These are phyloP conservation scores for Ramaria sp. DNA, from an alignment of 768 basidiomycete species.

Conservation along the genomic window DNA sequence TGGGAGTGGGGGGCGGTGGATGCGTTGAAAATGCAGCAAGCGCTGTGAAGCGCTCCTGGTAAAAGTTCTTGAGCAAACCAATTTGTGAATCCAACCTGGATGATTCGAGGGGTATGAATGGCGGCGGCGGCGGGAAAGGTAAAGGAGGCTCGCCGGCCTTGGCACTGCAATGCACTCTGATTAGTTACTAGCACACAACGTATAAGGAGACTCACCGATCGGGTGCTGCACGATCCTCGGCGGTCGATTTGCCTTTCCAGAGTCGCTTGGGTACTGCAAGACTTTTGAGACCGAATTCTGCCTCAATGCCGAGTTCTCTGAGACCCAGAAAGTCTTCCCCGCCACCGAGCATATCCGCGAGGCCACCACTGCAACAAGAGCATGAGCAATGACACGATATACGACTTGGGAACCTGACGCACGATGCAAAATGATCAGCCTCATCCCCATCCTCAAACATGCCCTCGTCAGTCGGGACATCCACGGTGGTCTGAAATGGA, in stretches of 20 bases:
- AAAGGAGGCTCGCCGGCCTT: slow-evolving; percentile 49
- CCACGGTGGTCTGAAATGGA: slow-evolving; percentile 30
- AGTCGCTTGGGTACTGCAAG: slow-evolving; percentile 71
- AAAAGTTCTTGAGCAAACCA: slow-evolving; percentile 73
- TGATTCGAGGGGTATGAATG: slow-evolving; percentile 63
- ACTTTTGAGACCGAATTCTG: slow-evolving; percentile 69
- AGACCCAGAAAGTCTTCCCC: slow-evolving; percentile 90
- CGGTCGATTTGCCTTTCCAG: slow-evolving; percentile 51
- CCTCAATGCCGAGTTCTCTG: slow-evolving; percentile 77
- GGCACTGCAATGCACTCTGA: not conserved
- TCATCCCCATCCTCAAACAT: slow-evolving; percentile 57
- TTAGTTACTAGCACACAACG: not conserved
- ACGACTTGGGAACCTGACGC: slow-evolving; percentile 14
- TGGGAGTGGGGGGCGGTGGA: not conserved
- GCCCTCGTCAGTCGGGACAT: slow-evolving; percentile 49
- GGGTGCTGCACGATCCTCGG: slow-evolving; percentile 10
- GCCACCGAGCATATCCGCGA: slow-evolving; percentile 63
- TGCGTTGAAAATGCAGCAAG: slow-evolving; percentile 23
- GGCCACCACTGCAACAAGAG: slow-evolving; percentile 52
- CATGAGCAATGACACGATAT: not conserved
- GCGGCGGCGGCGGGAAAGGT: slow-evolving; percentile 77
- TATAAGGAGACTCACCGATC: not conserved
- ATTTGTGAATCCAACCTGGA: slow-evolving; percentile 68
- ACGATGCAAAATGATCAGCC: slow-evolving; percentile 58
- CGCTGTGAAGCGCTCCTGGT: slow-evolving; percentile 42